Evolutionary conservation across 2,329 filamentous ascomycete genomes (phyloP), one percentile per base, ranked within the genome.

Genomic region (Alternaria arbusti): DNA sequence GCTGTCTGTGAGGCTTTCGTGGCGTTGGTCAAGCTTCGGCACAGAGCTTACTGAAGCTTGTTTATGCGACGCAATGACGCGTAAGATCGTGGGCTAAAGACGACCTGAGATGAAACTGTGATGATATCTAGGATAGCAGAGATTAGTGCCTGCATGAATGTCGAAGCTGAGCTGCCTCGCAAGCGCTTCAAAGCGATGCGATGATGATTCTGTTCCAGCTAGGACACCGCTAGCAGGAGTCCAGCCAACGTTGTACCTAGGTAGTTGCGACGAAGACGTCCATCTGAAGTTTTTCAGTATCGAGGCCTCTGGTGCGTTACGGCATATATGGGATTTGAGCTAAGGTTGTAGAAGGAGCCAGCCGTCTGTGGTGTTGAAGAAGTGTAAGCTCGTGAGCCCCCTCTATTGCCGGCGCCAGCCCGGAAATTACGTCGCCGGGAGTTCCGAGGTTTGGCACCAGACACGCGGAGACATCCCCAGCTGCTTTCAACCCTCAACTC

Each of bases 11-110:
- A 50, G 20, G 25, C 28, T 49, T 56, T 8, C 30, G 40, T 45
- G 25, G 58, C 43, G 47, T 54, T 13, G n/a, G 49, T 43, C 23
- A 54, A 54, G 61, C 52, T 57, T 57, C 20, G 58, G 30, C 20
- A n/a, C 8, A 32, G 49, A 30, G 44, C 44, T 54, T 59, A 6
- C 36, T 49, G 44, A 62, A 26, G 59, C 49, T 61, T 57, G 22
- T 52, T 10, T 15, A 26, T 20, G 26, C 50, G 30, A 44, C 20
- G 25, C 30, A 17, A 47, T 11, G 22, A 43, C 15, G 28, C 30
- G 22, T 46, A 17, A 20, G 10, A 10, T 4, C 5, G 15, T 52
- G 49, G n/a, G 11, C 30, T 36, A 6, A 45, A 57, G 17, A 12
- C 23, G 23, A 23, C 43, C 15, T n/a, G 6, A n/a, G 5, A 20